These are phyloP conservation scores for Gaultheria prostrata DNA, from an alignment of 148 eudicot genomes.

Conservation along the genomic window DNA sequence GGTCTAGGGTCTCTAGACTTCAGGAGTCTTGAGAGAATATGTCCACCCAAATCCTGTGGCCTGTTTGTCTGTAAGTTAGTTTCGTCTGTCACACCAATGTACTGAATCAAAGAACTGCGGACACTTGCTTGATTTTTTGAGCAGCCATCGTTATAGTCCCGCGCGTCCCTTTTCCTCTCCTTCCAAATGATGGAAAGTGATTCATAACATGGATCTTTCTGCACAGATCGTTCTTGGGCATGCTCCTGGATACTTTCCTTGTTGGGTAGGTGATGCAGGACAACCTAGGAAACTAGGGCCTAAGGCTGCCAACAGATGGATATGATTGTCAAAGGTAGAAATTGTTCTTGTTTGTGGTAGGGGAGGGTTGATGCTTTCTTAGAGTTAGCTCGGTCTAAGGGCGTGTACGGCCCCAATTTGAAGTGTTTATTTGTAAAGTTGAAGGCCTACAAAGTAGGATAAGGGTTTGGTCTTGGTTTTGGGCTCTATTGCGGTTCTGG, in stretches of 20 bases:
- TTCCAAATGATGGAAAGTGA: too few relatives aligned
- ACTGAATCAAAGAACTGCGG: too few relatives aligned
- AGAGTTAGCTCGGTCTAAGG: neutral
- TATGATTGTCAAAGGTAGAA: neutral
- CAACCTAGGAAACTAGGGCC: neutral
- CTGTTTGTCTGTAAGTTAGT: too few relatives aligned
- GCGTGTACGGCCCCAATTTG: neutral
- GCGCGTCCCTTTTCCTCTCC: too few relatives aligned
- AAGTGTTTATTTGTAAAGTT: neutral
- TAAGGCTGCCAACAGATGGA: constrained; percentile 1
- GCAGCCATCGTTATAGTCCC: too few relatives aligned
- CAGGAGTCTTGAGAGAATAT: neutral
- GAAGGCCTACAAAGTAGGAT: neutral
- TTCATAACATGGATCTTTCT: too few relatives aligned
- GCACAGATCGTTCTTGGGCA: too few relatives aligned
- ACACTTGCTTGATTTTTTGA: too few relatives aligned
- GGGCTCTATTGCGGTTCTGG: neutral
- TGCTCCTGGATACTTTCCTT: too few relatives aligned
- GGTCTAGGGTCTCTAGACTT: too few relatives aligned
- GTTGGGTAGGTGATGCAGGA: neutral
- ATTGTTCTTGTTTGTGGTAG: neutral
- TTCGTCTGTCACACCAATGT: too few relatives aligned
- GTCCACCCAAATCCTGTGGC: too few relatives aligned
- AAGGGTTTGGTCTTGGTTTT: neutral
- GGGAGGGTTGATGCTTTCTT: neutral